phyloP scores from a whole-genome alignment of 257 asterid species.

The Lycium ferocissimum region DNA sequence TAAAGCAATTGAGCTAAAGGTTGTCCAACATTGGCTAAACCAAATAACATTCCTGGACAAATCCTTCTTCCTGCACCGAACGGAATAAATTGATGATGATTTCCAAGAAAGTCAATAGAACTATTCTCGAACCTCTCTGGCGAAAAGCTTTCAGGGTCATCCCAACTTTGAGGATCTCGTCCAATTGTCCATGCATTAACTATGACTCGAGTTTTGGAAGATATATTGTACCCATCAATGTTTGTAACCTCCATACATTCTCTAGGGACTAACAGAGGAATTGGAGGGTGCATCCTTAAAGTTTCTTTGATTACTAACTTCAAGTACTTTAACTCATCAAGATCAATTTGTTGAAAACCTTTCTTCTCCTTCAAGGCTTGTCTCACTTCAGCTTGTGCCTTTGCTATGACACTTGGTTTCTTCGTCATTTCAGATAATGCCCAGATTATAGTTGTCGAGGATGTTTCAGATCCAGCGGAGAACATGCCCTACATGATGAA shows the following conservation, averaged over 20 bases:
- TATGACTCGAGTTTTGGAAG: conserved; percentile 32
- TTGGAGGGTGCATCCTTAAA: conserved; percentile 39
- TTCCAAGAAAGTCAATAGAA: conserved; percentile 32
- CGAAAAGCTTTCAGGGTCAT: conserved; percentile 28
- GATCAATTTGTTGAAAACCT: conserved; percentile 29
- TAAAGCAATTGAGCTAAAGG: conserved; percentile 35
- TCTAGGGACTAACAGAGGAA: conserved; percentile 34
- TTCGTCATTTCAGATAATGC: conserved; percentile 37
- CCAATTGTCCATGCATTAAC: conserved; percentile 40
- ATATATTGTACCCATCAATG: conserved; percentile 30
- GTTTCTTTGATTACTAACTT: conserved; percentile 39
- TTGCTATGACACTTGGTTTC: conserved; percentile 37
- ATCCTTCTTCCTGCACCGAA: conserved; percentile 39
- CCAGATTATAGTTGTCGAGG: conserved; percentile 33
- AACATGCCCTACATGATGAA: conserved; percentile 32
- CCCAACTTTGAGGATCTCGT: conserved; percentile 39
- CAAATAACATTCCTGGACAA: conserved; percentile 35
- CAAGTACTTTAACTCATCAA: conserved; percentile 29
- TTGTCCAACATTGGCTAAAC: conserved; percentile 30
- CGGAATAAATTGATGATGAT: conserved; percentile 33
- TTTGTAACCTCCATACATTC: conserved; percentile 36
- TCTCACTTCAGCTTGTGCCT: conserved; percentile 36
- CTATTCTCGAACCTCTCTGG: conserved; percentile 40
- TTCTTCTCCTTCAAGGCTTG: background rate
- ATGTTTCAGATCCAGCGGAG: conserved; percentile 30